Percentiles rank a stretch among this genome's conserved stretches.
These are phyloP conservation scores for Metschnikowia sp. DNA, from an alignment of 805 yeast genomes.

Conservation along the genomic window DNA sequence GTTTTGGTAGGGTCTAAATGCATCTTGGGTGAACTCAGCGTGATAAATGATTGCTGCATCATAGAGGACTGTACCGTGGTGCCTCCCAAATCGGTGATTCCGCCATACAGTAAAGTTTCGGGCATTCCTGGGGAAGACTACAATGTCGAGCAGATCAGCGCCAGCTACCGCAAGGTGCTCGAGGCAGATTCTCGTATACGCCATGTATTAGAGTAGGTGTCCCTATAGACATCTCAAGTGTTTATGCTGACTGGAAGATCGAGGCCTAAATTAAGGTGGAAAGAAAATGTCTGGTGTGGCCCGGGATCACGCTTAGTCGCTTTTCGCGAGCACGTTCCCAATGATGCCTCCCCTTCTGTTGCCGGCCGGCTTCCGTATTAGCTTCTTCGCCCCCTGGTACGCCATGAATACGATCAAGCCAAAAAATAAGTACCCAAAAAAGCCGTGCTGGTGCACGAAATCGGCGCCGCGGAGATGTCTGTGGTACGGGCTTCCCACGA, in stretches of 20 bases:
- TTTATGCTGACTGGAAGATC: neutral
- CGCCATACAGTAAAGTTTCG: slow-evolving; percentile 49
- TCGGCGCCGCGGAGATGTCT: slow-evolving; percentile 40
- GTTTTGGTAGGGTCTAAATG: slow-evolving; percentile 46
- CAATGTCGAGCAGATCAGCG: slow-evolving; percentile 22
- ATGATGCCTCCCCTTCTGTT: slow-evolving; percentile 12
- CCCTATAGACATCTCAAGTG: neutral
- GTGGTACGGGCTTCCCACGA: slow-evolving; percentile 45
- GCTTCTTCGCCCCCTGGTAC: neutral
- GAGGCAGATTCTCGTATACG: slow-evolving; percentile 33
- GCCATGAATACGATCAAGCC: slow-evolving; percentile 3
- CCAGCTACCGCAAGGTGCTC: slow-evolving; percentile 33
- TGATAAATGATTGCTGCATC: slow-evolving; percentile 51
- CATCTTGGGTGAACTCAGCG: slow-evolving; percentile 30
- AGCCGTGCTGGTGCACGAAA: slow-evolving; percentile 40
- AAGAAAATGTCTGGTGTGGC: neutral
- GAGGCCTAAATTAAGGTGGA: neutral
- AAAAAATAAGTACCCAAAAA: slow-evolving; percentile 38
- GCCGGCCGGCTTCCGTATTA: slow-evolving; percentile 1
- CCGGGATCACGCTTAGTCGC: slow-evolving; percentile 4
- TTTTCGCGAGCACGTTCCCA: slow-evolving; percentile 12
- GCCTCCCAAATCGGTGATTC: slow-evolving; percentile 44
- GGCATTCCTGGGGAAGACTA: slow-evolving; percentile 37
- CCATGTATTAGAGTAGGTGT: slow-evolving; percentile 10
- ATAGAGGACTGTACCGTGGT: slow-evolving; percentile 40